These are phyloP conservation scores for Clavulina sp. DNA, from an alignment of 768 basidiomycete species.

Conservation along the genomic window DNA sequence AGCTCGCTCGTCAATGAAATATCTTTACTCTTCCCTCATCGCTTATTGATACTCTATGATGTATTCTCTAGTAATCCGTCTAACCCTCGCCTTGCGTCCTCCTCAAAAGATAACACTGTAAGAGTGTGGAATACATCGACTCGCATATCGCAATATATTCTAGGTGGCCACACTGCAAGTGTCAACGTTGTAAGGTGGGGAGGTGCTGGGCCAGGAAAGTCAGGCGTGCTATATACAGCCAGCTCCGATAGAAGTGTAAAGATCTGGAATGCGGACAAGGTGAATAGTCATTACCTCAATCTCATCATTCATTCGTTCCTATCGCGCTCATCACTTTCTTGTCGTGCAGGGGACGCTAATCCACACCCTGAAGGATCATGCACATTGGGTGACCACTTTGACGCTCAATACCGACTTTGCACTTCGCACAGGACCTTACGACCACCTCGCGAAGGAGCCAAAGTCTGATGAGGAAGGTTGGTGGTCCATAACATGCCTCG, in stretches of 20 bases:
- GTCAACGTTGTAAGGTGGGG: constrained; percentile 97
- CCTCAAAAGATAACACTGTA: constrained; percentile 91
- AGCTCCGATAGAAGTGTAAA: constrained; percentile 88
- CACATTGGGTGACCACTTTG: constrained; percentile 97
- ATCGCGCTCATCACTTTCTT: not conserved
- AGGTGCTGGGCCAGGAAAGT: constrained; percentile 48
- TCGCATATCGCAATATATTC: constrained; percentile 56
- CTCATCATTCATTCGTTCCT: not conserved
- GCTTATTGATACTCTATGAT: too few relatives aligned
- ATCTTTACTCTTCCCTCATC: constrained; percentile 6
- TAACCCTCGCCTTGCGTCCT: constrained; percentile 75
- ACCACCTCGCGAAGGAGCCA: constrained; percentile 68
- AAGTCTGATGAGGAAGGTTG: constrained; percentile 68
- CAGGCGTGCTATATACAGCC: constrained; percentile 80
- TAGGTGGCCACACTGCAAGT: constrained; percentile 85
- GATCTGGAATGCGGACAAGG: constrained; percentile 79
- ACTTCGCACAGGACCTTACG: constrained; percentile 85
- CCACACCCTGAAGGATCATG: constrained; percentile 81
- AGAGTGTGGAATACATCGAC: constrained; percentile 78
- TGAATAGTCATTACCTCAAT: constrained; percentile 19
- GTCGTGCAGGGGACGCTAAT: constrained; percentile 56
- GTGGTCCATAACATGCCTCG: constrained; percentile 6
- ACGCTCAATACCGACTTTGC: constrained; percentile 92
- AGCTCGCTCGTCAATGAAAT: constrained; percentile 1
- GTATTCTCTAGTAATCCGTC: constrained; percentile 44